Evolutionary conservation across 1,139 yeast genomes (phyloP).

Genomic region (Scheffersomyces insectosa): DNA sequence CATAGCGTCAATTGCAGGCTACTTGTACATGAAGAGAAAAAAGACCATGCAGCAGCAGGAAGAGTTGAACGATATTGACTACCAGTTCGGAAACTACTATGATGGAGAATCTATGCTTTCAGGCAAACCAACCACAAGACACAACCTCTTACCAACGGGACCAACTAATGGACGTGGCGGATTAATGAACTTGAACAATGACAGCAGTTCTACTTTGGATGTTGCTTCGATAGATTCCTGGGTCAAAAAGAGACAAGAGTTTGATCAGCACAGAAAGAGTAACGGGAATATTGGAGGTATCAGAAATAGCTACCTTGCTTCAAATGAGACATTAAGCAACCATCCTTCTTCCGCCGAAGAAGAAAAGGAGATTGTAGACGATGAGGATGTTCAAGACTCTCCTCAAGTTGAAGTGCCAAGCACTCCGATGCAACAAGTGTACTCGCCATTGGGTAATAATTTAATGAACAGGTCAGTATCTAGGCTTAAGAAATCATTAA

Average conservation of each 20-base stretch:
- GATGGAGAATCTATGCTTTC: slow-evolving; percentile 9
- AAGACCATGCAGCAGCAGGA: slow-evolving; percentile 15
- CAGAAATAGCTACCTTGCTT: slow-evolving; percentile 30
- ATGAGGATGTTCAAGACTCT: slow-evolving; percentile 6
- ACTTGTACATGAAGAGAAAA: slow-evolving; percentile 22
- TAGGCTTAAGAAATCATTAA: slow-evolving; percentile 22
- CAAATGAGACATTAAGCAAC: slow-evolving; percentile 29
- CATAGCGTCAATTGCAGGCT: slow-evolving; percentile 17
- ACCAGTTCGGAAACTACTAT: slow-evolving; percentile 34
- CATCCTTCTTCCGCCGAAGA: neutral
- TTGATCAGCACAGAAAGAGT: slow-evolving; percentile 32
- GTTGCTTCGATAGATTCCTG: slow-evolving; percentile 44
- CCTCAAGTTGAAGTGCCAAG: slow-evolving; percentile 3
- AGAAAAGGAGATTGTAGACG: slow-evolving; percentile 3
- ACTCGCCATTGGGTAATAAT: slow-evolving; percentile 4
- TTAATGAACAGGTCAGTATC: slow-evolving; percentile 26
- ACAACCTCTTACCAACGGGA: slow-evolving; percentile 6
- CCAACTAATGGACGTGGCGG: neutral
- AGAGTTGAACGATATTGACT: slow-evolving; percentile 32
- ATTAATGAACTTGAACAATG: slow-evolving; percentile 24
- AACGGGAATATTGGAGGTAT: slow-evolving; percentile 4
- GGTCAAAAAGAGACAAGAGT: slow-evolving; percentile 53
- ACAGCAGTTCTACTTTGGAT: slow-evolving; percentile 40
- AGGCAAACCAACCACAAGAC: slow-evolving; percentile 5
- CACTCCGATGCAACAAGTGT: slow-evolving; percentile 2